Evolutionary conservation across 441 rosid species (phyloP).

Genomic region (Daphne laureola): DNA sequence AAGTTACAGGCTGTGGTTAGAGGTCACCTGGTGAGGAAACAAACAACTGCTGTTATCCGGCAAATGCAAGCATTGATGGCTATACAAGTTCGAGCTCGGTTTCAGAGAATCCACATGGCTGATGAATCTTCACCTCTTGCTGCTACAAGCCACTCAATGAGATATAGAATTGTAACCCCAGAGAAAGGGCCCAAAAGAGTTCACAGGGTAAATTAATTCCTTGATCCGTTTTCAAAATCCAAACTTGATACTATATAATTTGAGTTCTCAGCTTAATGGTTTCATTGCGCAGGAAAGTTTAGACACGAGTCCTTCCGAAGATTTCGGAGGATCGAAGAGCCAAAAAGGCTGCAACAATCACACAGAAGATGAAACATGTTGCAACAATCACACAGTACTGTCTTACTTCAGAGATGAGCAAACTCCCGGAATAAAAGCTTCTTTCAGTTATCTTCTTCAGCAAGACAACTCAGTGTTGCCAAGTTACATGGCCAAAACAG

Average conservation of each 20-base stretch:
- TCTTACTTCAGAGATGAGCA: slow-evolving; percentile 20
- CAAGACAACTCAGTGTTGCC: slow-evolving; percentile 16
- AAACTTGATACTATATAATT: too few relatives aligned
- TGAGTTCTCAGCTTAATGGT: too few relatives aligned
- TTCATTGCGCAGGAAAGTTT: slow-evolving; percentile 14
- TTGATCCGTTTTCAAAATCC: neutral
- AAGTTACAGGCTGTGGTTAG: slow-evolving; percentile 47
- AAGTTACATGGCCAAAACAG: slow-evolving; percentile 43
- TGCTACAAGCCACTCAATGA: slow-evolving; percentile 15
- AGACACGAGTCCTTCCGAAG: slow-evolving; percentile 16
- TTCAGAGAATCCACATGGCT: slow-evolving; percentile 38
- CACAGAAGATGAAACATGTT: slow-evolving; percentile 17
- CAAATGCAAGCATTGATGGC: slow-evolving; percentile 45
- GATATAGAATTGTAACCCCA: slow-evolving; percentile 11
- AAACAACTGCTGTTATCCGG: slow-evolving; percentile 31
- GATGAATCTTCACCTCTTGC: slow-evolving; percentile 15
- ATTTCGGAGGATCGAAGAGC: slow-evolving; percentile 16
- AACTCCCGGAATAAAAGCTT: slow-evolving; percentile 28
- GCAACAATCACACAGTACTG: slow-evolving; percentile 16
- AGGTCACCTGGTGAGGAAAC: slow-evolving; percentile 51
- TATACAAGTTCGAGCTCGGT: slow-evolving; percentile 48
- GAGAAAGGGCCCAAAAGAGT: slow-evolving; percentile 9
- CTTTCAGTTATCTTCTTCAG: slow-evolving; percentile 18
- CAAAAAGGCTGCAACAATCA: slow-evolving; percentile 15
- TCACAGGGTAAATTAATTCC: slow-evolving; percentile 18